Evolutionary conservation across 345 rosid species (phyloP), one percentile per base, ranked within the genome.

Genomic region (Cardamine occulta): DNA sequence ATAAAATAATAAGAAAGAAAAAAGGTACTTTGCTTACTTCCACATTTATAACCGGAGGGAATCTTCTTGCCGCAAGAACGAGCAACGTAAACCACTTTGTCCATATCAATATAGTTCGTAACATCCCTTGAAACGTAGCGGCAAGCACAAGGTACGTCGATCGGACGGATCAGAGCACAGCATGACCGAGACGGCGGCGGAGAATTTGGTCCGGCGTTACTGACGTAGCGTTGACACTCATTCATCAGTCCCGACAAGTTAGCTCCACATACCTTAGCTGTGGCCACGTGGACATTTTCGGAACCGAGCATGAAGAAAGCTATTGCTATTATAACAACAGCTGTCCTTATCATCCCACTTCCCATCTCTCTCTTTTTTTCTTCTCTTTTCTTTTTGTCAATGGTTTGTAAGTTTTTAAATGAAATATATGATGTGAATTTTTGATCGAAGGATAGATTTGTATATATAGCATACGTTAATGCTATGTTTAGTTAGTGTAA

Each of bases 61-160:
- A 85, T 63, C 11, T 76, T 80, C 14, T 75, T 73, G 70, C 86
- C 85, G 44, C 90, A 87, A 57, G 72, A 80, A 8, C 66, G 56
- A 32, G 83, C 84, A 40, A 83, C 82, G 10, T 74, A 76, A 32
- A 73, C 83, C 9, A 80, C 85, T 75, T 87, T 87, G 18, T 70
- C 70, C 87, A 83, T 74, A 73, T 82, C 84, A 37, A 83, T 42
- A 49, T 58, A 7, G 56, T 45, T 70, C 68, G 51, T 74, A 19
- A 79, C 45, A 4, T 72, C 76, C 21, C 58, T 29, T 11, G 86
- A 75, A 17, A 85, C 47, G 37, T 73, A 68, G 40, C 32, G 19
- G 70, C 87, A 82, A 1, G 71, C 7, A 51, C 89, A 84, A 13
- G 74, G 67, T 19, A 81, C 28, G 42, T 82, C 80, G 9, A 74